Conservation (phyloP, 768 basidiomycete genomes). For the Cystofilobasidium ferigula region DNA sequence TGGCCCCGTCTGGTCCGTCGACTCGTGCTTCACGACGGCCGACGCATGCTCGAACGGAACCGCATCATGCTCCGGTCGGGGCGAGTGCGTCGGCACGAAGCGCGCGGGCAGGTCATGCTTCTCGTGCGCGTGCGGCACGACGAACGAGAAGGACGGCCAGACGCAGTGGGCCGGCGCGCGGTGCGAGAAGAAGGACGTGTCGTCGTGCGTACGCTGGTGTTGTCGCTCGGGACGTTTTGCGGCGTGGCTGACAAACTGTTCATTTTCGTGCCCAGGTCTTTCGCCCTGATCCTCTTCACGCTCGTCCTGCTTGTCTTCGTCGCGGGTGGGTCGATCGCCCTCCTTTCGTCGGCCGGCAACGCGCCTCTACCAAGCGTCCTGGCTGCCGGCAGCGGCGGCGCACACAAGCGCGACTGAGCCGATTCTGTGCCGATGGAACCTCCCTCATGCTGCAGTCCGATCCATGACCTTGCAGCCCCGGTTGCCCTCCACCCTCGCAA, state of each 20-base stretch:
- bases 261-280: constrained; percentile 46
- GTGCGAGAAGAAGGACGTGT: constrained; percentile 69
- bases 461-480: too few relatives aligned
- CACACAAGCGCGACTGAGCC: constrained; percentile 5
- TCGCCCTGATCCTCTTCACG: constrained; percentile 62
- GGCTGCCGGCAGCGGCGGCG: constrained; percentile 40
- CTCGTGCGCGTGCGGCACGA: constrained; percentile 45
- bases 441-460: too few relatives aligned
- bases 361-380: constrained; percentile 64
- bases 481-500: too few relatives aligned
- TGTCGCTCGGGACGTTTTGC: background rate
- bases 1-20: constrained; percentile 45
- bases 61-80: constrained; percentile 56
- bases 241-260: background rate
- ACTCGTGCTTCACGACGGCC: constrained; percentile 52
- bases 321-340: constrained; percentile 54
- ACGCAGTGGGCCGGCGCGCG: constrained; percentile 62
- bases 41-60: constrained; percentile 55
- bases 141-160: constrained; percentile 48
- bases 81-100: constrained; percentile 52
- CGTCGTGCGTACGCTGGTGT: constrained; percentile 49
- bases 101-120: constrained; percentile 52
- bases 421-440: background rate
- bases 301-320: constrained; percentile 54
- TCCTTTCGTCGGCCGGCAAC: constrained; percentile 54